Conservation (phyloP, 2,329 filamentous ascomycete genomes). For the Xylaria sp. region DNA sequence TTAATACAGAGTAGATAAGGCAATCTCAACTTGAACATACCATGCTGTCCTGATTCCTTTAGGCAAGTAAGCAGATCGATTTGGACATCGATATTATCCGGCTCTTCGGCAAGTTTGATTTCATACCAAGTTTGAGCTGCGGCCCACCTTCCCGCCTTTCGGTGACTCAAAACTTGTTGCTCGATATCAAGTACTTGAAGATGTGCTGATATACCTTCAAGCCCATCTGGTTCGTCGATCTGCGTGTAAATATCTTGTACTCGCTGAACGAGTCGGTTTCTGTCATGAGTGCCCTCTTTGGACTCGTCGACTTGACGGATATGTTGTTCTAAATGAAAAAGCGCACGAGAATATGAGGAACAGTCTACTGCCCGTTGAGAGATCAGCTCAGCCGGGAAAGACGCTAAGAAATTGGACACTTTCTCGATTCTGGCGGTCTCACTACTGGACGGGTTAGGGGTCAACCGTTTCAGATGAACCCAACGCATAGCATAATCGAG, state of each 20-base stretch:
- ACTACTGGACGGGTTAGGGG: conserved; percentile 47
- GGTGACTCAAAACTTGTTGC: conserved; percentile 91
- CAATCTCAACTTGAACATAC: conserved; percentile 58
- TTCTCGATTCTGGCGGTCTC: conserved; percentile 62
- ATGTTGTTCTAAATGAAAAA: conserved; percentile 96
- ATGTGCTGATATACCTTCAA: conserved; percentile 92
- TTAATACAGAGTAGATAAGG: conserved; percentile 29
- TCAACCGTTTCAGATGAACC: conserved; percentile 78
- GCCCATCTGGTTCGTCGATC: conserved; percentile 96
- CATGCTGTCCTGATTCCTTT: conserved; percentile 94
- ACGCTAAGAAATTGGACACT: conserved; percentile 63
- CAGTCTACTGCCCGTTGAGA: conserved; percentile 91
- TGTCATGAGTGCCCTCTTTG: conserved; percentile 60
- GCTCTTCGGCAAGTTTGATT: conserved; percentile 82
- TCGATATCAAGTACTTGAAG: conserved; percentile 88
- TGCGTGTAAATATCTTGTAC: conserved; percentile 95
- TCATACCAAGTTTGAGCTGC: conserved; percentile 99
- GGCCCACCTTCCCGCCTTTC: conserved; percentile 92
- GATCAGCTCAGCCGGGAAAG: conserved; percentile 78
- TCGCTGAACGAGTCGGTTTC: conserved; percentile 76
- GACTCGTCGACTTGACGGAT: conserved; percentile 65
- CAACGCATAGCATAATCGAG: conserved; percentile 93
- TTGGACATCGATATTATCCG: conserved; percentile 80
- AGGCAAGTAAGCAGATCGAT: conserved; percentile 86
- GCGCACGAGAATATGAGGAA: conserved; percentile 87